These are phyloP conservation scores for Amauroascus verrucosus DNA, from an alignment of 2,329 filamentous ascomycete species.

Conservation along the genomic window DNA sequence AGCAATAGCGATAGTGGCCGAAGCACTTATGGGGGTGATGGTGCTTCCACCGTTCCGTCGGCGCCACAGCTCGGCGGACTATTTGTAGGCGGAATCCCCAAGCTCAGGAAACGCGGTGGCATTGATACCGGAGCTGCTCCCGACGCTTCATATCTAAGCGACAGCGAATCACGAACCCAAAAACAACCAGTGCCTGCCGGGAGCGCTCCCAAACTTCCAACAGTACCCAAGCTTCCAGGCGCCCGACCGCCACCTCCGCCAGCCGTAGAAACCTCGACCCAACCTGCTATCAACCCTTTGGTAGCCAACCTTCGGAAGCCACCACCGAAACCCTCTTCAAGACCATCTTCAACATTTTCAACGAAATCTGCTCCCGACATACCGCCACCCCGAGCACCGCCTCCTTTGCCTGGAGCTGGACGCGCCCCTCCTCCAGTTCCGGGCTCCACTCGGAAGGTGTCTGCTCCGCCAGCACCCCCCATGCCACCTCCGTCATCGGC, in stretches of 20 bases:
- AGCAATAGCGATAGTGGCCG: slow-evolving; percentile 69
- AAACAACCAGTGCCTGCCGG: slow-evolving; percentile 42
- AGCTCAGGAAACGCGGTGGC: slow-evolving; percentile 78
- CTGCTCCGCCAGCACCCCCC: slow-evolving; percentile 39
- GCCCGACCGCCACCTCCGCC: slow-evolving; percentile 39
- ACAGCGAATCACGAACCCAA: slow-evolving; percentile 51
- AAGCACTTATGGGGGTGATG: slow-evolving; percentile 23
- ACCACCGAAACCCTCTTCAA: slow-evolving; percentile 39
- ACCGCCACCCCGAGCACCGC: slow-evolving; percentile 52
- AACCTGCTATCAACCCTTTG: slow-evolving; percentile 44
- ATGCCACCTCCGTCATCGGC: slow-evolving; percentile 34
- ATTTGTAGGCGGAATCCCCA: slow-evolving; percentile 91
- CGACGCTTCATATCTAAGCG: slow-evolving; percentile 66
- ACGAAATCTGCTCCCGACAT: slow-evolving; percentile 42
- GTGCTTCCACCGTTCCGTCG: slow-evolving; percentile 42
- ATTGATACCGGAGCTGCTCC: slow-evolving; percentile 63
- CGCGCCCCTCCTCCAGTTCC: slow-evolving; percentile 42
- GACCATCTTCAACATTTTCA: slow-evolving; percentile 53
- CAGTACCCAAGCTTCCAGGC: slow-evolving; percentile 47
- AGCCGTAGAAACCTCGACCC: slow-evolving; percentile 39
- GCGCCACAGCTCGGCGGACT: slow-evolving; percentile 77
- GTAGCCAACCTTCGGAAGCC: slow-evolving; percentile 52
- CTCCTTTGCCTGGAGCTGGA: slow-evolving; percentile 45
- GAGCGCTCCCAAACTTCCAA: slow-evolving; percentile 46
- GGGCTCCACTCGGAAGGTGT: slow-evolving; percentile 44